Base-by-base conservation (phyloP, 257 asterid genomes). In the Nicotiana otophora region DNA sequence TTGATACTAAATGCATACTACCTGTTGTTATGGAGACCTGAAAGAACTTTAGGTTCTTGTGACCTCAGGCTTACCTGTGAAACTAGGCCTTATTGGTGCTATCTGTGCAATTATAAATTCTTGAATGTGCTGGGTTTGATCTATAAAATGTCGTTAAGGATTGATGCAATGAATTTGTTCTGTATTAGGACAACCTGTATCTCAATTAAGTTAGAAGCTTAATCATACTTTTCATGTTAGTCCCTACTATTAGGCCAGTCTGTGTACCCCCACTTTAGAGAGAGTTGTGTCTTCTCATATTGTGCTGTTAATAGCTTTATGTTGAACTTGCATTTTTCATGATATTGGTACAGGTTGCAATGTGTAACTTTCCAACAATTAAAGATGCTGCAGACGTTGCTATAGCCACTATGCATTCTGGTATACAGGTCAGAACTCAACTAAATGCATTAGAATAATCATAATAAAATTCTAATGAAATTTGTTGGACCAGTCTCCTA, bases 311-410 rank as follows among this genome's bases (percentile, higher is more conserved):
- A 72, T 14, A 74, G 26, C 23, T 48, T 48, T 74, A 23, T 14
- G 42, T 48, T 74, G 80, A 74, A 48, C 42, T 23, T 11, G 16
- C 28, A 14, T 48, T 48, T 74, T 74, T 23, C 26, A 48, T 74
- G 63, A 48, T 74, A 74, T 51, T 74, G 26, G 60, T 72, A 81
- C 90, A 96, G 99, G 99, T 94, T 64, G 99, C 98, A 33, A 91
- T 94, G 97, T 96, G 99, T 58, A 94, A 94, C 93, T 96, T 96
- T 69, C 98, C 99, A 20, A 92, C 97, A 55, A 82, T 96, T 76
- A 96, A 94, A 89, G 98, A 94, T 88, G 99, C 98, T 78, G 99
- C 98, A 7, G 98, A 94, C 87, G 99, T 96, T 86, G 98, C 99
- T 80, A 96, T 94, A 85, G 95, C 91, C 66, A 91, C 98, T 78